These are phyloP conservation scores for Paxillus rubicundulus DNA, from an alignment of 768 basidiomycete species.

Conservation along the genomic window DNA sequence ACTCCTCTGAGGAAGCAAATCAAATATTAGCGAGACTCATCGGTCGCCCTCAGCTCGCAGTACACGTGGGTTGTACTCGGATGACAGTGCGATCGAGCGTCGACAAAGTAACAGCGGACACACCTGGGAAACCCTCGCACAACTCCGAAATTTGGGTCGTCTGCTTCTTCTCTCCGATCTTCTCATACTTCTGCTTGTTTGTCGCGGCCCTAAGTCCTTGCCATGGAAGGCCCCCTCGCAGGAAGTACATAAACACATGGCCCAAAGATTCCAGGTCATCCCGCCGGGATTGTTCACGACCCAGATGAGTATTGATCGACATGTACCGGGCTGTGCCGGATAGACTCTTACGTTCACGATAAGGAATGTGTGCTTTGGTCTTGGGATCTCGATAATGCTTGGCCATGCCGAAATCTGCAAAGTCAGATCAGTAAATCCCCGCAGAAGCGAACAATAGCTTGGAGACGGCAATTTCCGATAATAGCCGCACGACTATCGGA, in stretches of 20 bases:
- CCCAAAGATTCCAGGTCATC: constrained; percentile 97
- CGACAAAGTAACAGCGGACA: constrained; percentile 21
- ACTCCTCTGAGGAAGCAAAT: constrained; percentile 68
- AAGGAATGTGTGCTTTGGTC: constrained; percentile 97
- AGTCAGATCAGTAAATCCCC: constrained; percentile 8
- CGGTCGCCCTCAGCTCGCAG: not conserved
- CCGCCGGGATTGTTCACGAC: constrained; percentile 89
- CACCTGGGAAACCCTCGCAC: constrained; percentile 94
- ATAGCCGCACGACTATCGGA: not conserved
- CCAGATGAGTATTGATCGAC: constrained; percentile 99
- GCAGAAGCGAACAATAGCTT: not conserved
- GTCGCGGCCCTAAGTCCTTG: constrained; percentile 96
- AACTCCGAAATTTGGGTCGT: constrained; percentile 87
- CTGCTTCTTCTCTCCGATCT: constrained; percentile 99
- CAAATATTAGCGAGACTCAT: constrained; percentile 1
- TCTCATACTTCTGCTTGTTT: constrained; percentile 99
- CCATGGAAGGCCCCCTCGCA: constrained; percentile 96
- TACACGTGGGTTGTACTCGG: not conserved
- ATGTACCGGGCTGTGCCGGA: constrained; percentile 98
- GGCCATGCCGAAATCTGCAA: constrained; percentile 95
- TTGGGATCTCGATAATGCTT: constrained; percentile 99
- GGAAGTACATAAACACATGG: constrained; percentile 99
- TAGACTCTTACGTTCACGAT: constrained; percentile 94
- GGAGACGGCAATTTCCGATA: constrained; percentile 1
- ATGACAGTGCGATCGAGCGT: constrained; percentile 1